These are phyloP conservation scores for Durio zibethinus DNA, from an alignment of 345 rosid genomes.

Conservation along the genomic window DNA sequence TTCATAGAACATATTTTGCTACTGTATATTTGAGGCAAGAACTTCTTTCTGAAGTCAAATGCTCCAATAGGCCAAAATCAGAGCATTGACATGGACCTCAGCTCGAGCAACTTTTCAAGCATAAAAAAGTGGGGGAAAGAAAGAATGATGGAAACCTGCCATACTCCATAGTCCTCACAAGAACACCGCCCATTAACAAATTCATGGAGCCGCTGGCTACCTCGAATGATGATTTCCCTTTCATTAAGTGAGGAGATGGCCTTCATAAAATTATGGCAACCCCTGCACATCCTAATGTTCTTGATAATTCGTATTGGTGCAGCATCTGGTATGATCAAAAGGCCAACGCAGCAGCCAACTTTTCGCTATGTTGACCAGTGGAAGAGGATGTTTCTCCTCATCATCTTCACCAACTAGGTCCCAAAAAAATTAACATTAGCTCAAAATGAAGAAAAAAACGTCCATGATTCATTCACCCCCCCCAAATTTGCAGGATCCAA, in stretches of 20 bases:
- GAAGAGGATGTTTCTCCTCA: slow-evolving; percentile 15
- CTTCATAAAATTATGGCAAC: slow-evolving; percentile 50
- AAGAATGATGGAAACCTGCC: neutral
- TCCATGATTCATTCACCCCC: slow-evolving; percentile 54
- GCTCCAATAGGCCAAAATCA: neutral
- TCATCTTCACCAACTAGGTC: slow-evolving; percentile 22
- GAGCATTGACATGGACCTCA: neutral
- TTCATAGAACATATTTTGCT: neutral
- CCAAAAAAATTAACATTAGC: neutral
- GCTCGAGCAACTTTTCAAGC: neutral
- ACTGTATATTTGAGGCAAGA: neutral
- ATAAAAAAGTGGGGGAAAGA: no score
- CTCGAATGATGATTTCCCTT: slow-evolving; percentile 44
- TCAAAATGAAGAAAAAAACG: neutral
- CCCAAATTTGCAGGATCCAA: slow-evolving; percentile 91
- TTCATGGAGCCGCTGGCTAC: slow-evolving; percentile 46
- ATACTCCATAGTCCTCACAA: slow-evolving; percentile 36
- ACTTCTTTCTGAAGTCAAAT: neutral
- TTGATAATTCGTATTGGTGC: slow-evolving; percentile 38
- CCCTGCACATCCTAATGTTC: slow-evolving; percentile 39
- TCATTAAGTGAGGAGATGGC: slow-evolving; percentile 28
- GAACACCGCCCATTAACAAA: slow-evolving; percentile 48
- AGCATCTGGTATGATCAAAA: slow-evolving; percentile 30
- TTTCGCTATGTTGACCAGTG: slow-evolving; percentile 40
- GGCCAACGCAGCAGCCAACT: slow-evolving; percentile 49